Evolutionary conservation across 768 basidiomycete species (phyloP).

Genomic region (Mycena crocata): DNA sequence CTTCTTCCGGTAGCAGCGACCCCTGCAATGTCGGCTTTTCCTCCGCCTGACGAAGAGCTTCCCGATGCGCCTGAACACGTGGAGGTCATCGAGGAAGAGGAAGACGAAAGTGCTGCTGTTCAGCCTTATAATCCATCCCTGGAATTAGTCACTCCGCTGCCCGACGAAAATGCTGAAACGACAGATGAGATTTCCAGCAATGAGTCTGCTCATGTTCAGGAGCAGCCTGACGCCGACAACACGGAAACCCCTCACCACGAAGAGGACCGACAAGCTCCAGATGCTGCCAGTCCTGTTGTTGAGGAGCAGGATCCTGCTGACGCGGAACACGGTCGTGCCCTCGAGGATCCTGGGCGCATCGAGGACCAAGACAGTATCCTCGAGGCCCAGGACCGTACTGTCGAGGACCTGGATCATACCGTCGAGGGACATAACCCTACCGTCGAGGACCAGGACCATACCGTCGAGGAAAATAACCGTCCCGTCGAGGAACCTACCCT

Average conservation of each 20-base stretch:
- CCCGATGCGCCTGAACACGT: conserved; percentile 52
- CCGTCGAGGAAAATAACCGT: too few species aligned
- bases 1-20: conserved; percentile 5
- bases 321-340: too few species aligned
- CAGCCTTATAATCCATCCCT: conserved; percentile 61
- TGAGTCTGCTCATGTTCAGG: conserved; percentile 11
- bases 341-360: too few species aligned
- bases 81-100: conserved; percentile 49
- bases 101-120: conserved; percentile 39
- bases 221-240: conserved; percentile 1
- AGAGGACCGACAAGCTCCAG: conserved; percentile 16
- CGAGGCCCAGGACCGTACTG: too few species aligned
- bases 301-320: too few species aligned
- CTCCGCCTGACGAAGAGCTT: conserved; percentile 53
- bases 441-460: too few species aligned
- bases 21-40: conserved; percentile 32
- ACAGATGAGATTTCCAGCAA: conserved; percentile 1
- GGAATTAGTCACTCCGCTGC: conserved; percentile 46
- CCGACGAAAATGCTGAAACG: conserved; percentile 26
- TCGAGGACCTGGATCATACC: too few species aligned
- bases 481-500: conserved; percentile 23
- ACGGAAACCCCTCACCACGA: background rate
- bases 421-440: too few species aligned
- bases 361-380: too few species aligned
- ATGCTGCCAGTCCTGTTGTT: background rate